phyloP scores from a whole-genome alignment of 164 flowering plant species.

The Piper longum region DNA sequence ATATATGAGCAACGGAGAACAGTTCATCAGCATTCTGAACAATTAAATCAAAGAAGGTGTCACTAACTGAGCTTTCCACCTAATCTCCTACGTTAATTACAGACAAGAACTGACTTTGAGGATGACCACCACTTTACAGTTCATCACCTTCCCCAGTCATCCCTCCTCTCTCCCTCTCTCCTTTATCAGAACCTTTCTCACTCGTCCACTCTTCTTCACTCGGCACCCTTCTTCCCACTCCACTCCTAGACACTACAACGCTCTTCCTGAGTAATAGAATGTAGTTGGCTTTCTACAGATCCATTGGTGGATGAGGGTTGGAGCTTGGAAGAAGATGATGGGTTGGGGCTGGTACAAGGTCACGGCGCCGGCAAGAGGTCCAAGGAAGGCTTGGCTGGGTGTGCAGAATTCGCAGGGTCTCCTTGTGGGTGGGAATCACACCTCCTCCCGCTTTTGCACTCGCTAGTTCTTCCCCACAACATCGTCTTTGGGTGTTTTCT shows the following conservation, averaged over 20 bases:
- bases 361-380: slow-evolving; percentile 29
- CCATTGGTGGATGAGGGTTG: too few species aligned
- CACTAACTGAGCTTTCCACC: too few species aligned
- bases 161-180: neutral
- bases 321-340: slow-evolving; percentile 15
- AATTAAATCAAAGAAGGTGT: too few species aligned
- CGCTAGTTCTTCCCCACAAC: slow-evolving; percentile 31
- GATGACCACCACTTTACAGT: too few species aligned
- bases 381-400: slow-evolving; percentile 65
- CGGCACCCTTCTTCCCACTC: neutral
- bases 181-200: neutral
- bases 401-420: slow-evolving; percentile 63
- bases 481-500: neutral
- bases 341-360: slow-evolving; percentile 24
- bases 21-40: too few species aligned
- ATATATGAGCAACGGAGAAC: too few species aligned
- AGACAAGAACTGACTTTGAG: too few species aligned
- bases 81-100: too few species aligned
- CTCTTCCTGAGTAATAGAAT: too few species aligned
- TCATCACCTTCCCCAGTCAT: too few species aligned
- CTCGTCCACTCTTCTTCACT: neutral
- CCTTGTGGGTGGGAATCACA: slow-evolving; percentile 99
- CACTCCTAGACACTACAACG: neutral
- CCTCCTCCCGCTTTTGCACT: slow-evolving; percentile 98
- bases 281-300: too few species aligned